Percentiles rank a stretch among this genome's conserved stretches.
Evolutionary conservation across 305 asterid species (phyloP).

Genomic region (Fraxinus latifolia): DNA sequence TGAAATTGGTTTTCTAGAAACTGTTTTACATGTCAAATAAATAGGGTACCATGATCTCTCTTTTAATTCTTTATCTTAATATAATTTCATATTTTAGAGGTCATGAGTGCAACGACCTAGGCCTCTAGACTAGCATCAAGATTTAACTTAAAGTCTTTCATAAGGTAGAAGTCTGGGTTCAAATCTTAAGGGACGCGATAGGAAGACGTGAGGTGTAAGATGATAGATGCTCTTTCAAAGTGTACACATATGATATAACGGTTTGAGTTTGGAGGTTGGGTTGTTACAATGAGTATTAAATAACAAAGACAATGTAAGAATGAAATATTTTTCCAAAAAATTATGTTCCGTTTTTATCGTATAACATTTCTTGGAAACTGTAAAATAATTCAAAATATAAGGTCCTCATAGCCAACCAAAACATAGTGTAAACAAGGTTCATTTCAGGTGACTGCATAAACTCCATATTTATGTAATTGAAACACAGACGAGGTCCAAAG

Average conservation of each 20-base stretch:
- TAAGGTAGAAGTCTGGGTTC: neutral
- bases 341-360: neutral
- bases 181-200: neutral
- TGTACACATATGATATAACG: neutral
- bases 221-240: neutral
- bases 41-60: neutral
- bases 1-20: neutral
- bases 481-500: neutral
- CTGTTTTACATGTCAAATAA: neutral
- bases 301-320: neutral
- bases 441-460: neutral
- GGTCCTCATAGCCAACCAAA: neutral
- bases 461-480: neutral
- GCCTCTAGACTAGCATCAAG: neutral
- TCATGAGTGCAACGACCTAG: neutral
- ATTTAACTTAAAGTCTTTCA: neutral
- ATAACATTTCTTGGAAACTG: neutral
- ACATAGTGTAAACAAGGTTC: neutral
- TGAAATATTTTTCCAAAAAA: neutral
- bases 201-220: neutral
- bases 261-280: neutral
- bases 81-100: neutral
- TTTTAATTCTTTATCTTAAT: neutral
- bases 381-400: neutral
- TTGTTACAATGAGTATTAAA: neutral